Percentiles rank a stretch among this genome's conserved stretches.
Evolutionary conservation across 2,329 filamentous ascomycete genomes (phyloP).

Genomic region (Trichothecium sympodiale): DNA sequence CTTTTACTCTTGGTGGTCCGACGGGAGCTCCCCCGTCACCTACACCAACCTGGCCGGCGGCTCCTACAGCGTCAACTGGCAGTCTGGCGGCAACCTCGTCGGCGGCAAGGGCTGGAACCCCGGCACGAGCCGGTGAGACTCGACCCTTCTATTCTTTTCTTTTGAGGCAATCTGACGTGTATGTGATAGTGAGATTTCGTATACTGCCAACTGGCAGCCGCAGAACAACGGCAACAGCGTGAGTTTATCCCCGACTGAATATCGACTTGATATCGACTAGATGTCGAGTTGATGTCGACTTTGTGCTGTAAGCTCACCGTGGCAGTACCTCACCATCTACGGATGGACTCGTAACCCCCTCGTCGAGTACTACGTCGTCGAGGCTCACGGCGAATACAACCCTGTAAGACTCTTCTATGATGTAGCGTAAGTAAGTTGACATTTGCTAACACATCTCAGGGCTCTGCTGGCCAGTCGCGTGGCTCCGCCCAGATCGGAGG

Average conservation of each 20-base stretch:
- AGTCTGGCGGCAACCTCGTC: slow-evolving; percentile 37
- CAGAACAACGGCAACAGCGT: slow-evolving; percentile 17
- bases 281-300: not conserved
- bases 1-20: slow-evolving; percentile 33
- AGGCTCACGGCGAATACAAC: slow-evolving; percentile 19
- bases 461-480: slow-evolving; percentile 10
- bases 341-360: slow-evolving; percentile 21
- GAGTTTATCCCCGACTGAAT: slow-evolving; percentile 1
- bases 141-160: not conserved
- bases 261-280: not conserved
- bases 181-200: slow-evolving; percentile 12
- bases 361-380: slow-evolving; percentile 21
- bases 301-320: not conserved
- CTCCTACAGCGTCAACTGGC: slow-evolving; percentile 30
- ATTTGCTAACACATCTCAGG: slow-evolving; percentile 2
- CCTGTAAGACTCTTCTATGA: slow-evolving; percentile 5
- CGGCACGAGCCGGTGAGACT: slow-evolving; percentile 32
- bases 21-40: slow-evolving; percentile 24
- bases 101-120: slow-evolving; percentile 48
- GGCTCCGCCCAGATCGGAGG: slow-evolving; percentile 15
- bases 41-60: slow-evolving; percentile 28
- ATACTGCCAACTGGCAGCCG: slow-evolving; percentile 15
- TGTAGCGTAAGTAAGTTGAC: not conserved
- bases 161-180: not conserved
- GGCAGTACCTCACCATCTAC: slow-evolving; percentile 19